Evolutionary conservation across 2,329 filamentous ascomycete species (phyloP).

Genomic region (Fusarium sp.): DNA sequence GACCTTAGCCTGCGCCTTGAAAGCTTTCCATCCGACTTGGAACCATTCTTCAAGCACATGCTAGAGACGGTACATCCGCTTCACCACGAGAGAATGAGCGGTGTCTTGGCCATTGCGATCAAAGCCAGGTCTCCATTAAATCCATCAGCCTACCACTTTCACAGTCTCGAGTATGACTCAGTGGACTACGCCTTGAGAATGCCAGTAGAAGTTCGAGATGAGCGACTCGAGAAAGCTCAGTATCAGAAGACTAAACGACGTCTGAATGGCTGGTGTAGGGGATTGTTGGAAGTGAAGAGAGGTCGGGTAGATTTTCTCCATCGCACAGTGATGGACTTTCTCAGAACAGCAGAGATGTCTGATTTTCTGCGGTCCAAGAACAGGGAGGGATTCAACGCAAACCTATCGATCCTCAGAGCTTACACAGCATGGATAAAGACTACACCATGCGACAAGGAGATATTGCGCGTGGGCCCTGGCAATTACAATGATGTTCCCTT

Average conservation of each 20-base stretch:
- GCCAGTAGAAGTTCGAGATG: not conserved
- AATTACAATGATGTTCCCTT: too few relatives aligned
- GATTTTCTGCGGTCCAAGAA: not conserved
- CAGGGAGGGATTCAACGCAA: not conserved
- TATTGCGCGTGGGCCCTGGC: too few relatives aligned
- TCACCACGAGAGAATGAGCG: not conserved
- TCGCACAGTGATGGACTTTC: not conserved
- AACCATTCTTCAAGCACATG: not conserved
- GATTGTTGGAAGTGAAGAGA: not conserved
- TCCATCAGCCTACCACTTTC: not conserved
- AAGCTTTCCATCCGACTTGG: not conserved
- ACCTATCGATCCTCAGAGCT: not conserved
- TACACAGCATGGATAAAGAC: not conserved
- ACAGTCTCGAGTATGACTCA: not conserved
- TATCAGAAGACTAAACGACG: not conserved
- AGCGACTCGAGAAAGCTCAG: not conserved
- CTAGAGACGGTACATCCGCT: not conserved
- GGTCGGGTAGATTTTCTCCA: not conserved
- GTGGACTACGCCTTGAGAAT: not conserved
- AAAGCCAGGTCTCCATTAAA: not conserved
- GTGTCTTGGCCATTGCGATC: not conserved
- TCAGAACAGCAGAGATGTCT: not conserved
- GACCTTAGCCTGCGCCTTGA: not conserved
- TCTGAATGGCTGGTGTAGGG: not conserved
- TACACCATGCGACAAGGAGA: too few relatives aligned